A percentile compares a stretch with the other conserved stretches of the same genome.
These are phyloP conservation scores for Salix exigua DNA, from an alignment of 345 rosid genomes.

Conservation along the genomic window DNA sequence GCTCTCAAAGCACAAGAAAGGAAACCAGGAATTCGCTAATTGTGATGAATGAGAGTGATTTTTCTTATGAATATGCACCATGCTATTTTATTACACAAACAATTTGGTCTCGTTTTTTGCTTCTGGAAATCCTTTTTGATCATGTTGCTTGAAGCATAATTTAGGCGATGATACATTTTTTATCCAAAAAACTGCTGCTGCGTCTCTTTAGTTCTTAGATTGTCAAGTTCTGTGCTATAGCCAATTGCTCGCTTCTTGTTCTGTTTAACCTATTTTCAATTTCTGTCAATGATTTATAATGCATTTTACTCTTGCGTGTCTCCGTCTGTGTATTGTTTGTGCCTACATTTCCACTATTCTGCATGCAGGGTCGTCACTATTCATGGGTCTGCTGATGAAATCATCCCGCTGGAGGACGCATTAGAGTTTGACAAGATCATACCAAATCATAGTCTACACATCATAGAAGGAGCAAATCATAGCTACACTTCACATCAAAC, in stretches of 20 bases:
- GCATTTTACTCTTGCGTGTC: background rate
- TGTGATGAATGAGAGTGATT: no score
- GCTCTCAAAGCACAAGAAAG: no score
- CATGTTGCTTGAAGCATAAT: background rate
- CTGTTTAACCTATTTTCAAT: background rate
- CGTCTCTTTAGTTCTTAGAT: background rate
- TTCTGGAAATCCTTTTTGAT: background rate
- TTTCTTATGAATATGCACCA: no score
- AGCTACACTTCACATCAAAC: slow-evolving; percentile 20
- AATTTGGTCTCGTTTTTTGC: background rate
- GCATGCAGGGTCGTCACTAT: slow-evolving; percentile 25
- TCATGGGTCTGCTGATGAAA: slow-evolving; percentile 29
- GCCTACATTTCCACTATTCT: background rate
- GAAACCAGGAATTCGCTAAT: no score
- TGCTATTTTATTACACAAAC: no score
- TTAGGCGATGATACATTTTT: background rate
- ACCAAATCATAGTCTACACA: slow-evolving; percentile 24
- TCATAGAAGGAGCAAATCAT: slow-evolving; percentile 30
- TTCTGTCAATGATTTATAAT: background rate
- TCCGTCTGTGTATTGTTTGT: no score
- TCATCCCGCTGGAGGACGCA: slow-evolving; percentile 26
- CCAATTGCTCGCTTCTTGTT: background rate
- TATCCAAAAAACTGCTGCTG: background rate
- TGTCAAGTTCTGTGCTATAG: background rate
- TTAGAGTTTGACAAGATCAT: slow-evolving; percentile 26